phyloP scores from a whole-genome alignment of 495 filamentous ascomycete genomes.

The Evansstolkia leycettana region DNA sequence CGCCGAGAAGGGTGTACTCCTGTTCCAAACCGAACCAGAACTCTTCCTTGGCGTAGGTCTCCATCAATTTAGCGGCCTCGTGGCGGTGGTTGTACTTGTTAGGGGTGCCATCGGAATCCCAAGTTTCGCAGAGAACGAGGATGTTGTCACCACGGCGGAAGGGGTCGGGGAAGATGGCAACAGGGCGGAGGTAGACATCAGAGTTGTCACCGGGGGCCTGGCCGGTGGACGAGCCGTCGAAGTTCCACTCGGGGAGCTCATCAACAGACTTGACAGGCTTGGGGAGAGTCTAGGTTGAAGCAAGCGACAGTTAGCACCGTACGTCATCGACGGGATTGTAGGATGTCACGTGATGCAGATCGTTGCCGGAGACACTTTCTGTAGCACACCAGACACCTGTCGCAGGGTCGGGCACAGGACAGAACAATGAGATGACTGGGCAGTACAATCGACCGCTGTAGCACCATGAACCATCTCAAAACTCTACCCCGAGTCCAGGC shows the following conservation, averaged over 20 bases:
- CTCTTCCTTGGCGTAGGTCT: slow-evolving; percentile 65
- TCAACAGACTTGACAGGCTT: slow-evolving; percentile 50
- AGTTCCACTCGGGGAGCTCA: slow-evolving; percentile 97
- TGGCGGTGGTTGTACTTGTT: slow-evolving; percentile 99
- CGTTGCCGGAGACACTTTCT: slow-evolving; percentile 13
- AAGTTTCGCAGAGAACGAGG: slow-evolving; percentile 89
- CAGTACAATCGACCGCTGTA: not conserved
- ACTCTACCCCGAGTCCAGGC: not conserved
- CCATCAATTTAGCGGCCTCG: slow-evolving; percentile 78
- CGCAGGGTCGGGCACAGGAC: slow-evolving; percentile 10
- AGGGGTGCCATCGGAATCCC: slow-evolving; percentile 89
- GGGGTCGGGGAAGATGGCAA: slow-evolving; percentile 83
- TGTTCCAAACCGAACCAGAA: slow-evolving; percentile 99
- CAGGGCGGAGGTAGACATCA: slow-evolving; percentile 92
- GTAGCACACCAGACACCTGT: slow-evolving; percentile 12
- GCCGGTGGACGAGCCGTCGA: slow-evolving; percentile 89
- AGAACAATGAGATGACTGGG: slow-evolving; percentile 3
- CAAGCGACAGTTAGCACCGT: not conserved
- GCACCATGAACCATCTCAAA: no score
- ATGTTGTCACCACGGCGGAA: slow-evolving; percentile 82
- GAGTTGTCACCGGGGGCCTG: slow-evolving; percentile 96
- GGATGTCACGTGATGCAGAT: slow-evolving; percentile 24
- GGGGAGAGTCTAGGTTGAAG: slow-evolving; percentile 59
- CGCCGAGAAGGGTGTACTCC: slow-evolving; percentile 89
- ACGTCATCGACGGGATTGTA: not conserved